Evolutionary conservation across 176 grass and related monocot genomes (phyloP), one percentile per base, ranked within the genome.

Genomic region (Tillandsia fasciculata): DNA sequence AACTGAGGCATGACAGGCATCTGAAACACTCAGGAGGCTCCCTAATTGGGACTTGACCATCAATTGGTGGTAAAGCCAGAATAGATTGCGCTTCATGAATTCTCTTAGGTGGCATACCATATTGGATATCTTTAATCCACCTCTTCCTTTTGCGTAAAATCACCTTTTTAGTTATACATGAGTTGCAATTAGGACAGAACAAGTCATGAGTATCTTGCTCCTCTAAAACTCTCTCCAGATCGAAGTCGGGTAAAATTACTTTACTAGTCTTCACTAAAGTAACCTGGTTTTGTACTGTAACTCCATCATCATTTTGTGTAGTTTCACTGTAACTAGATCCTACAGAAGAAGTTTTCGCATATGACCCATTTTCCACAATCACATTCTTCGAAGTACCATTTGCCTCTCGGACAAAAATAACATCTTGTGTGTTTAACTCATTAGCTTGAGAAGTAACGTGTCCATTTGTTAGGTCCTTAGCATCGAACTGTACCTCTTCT

Each of bases 131-230:
- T 81, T 49, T 77, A 17, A 59, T 54, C 22, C 49, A 76, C 66
- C 89, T 87, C 83, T 97, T 97, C 72, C 93, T 85, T 73, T 97
- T 97, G 50, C 74, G 81, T 26, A 97, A 79, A 78, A 97, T 90
- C 53, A 97, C 89, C 79, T 84, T 92, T 66, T 63, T 51, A 52
- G 93, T 97, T 82, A 97, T 97, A 83, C 89, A 85, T 0, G 89
- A 97, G 7, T 79, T 74, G 79, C 93, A 97, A 15, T 90, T 92
- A 20, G 93, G 93, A 51, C 93, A 97, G 51, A 64, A 85, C 23
- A 97, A 66, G 53, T 97, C 89, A 81, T 97, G 74, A 3, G 86
- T 92, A 64, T 97, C 89, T 90, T 97, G 93, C 65, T 92, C 47
- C 20, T 85, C 72, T 52, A 97, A 49, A 52, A 97, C 79, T 58